Conservation (phyloP, 352 stramenopile genomes). For the Globisporangium irregulare region DNA sequence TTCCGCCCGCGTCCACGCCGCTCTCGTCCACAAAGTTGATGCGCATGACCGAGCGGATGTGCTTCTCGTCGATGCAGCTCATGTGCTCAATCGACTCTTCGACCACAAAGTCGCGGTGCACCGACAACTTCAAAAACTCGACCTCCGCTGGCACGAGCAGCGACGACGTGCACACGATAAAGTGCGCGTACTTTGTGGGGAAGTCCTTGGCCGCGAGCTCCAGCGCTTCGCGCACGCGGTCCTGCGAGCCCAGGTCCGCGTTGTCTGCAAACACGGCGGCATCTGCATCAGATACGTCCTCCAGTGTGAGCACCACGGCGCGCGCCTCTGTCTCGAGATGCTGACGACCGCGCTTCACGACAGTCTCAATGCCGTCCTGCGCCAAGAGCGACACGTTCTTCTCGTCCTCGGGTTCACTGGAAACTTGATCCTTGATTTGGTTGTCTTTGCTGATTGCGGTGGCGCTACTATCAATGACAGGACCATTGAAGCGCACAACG, state of each 20-base stretch:
- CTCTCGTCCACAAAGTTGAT: constrained; percentile 71
- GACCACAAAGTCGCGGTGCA: constrained; percentile 53
- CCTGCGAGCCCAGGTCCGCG: neutral
- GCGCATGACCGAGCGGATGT: constrained; percentile 60
- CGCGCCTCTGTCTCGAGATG: neutral
- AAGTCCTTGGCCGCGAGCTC: constrained; percentile 38
- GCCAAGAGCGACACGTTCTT: neutral
- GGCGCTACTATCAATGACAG: neutral
- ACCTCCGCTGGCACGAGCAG: constrained; percentile 40
- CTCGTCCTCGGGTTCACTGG: neutral
- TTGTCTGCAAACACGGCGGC: neutral
- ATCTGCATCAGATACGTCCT: neutral
- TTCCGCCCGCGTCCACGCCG: constrained; percentile 68
- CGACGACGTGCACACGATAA: constrained; percentile 37
- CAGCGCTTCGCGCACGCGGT: constrained; percentile 21
- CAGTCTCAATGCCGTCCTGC: neutral
- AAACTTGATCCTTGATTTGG: neutral
- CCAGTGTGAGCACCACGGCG: neutral
- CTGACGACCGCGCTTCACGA: neutral
- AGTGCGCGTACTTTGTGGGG: constrained; percentile 49
- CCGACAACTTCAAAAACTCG: constrained; percentile 47
- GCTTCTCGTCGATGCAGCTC: constrained; percentile 48
- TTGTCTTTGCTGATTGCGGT: neutral
- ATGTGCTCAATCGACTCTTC: constrained; percentile 71
- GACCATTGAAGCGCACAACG: constrained; percentile 2